Conservation (phyloP, 345 rosid genomes). For the Pistacia integerrima region DNA sequence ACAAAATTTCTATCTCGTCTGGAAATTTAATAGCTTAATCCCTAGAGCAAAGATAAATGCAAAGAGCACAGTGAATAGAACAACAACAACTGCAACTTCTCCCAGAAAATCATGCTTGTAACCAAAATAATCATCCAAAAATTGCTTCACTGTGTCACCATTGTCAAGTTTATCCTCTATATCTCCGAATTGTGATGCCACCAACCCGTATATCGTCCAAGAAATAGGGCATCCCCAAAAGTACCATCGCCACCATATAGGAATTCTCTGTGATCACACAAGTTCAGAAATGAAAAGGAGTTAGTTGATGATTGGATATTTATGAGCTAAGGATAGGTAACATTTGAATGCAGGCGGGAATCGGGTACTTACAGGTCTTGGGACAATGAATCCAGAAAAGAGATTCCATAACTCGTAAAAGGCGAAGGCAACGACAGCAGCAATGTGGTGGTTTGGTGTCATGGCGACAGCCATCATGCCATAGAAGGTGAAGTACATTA, state of each 20-base stretch:
- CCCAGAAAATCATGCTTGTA: constrained; percentile 39
- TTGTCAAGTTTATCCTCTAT: constrained; percentile 15
- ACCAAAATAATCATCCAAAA: constrained; percentile 30
- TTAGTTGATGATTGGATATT: neutral
- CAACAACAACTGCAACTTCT: constrained; percentile 30
- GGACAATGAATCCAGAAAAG: constrained; percentile 43
- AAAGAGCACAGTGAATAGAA: constrained; percentile 29
- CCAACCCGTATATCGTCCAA: constrained; percentile 49
- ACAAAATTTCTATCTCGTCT: constrained; percentile 29
- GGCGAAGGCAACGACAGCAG: constrained; percentile 32
- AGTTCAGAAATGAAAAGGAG: neutral
- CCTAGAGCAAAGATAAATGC: constrained; percentile 32
- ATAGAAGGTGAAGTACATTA: constrained; percentile 48
- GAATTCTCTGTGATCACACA: constrained; percentile 37
- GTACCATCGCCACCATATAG: constrained; percentile 62
- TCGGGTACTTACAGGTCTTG: constrained; percentile 32
- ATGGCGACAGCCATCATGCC: constrained; percentile 47
- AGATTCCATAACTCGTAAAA: constrained; percentile 43
- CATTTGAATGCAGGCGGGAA: neutral
- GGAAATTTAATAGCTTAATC: constrained; percentile 42
- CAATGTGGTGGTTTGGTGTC: constrained; percentile 47
- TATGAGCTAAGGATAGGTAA: neutral
- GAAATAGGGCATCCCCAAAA: constrained; percentile 43
- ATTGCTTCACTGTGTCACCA: constrained; percentile 26
- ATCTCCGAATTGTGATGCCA: constrained; percentile 46